Evolutionary conservation across 2,329 filamentous ascomycete species (phyloP), one percentile per base, ranked within the genome.

Genomic region (Blastomyces emzantsi): DNA sequence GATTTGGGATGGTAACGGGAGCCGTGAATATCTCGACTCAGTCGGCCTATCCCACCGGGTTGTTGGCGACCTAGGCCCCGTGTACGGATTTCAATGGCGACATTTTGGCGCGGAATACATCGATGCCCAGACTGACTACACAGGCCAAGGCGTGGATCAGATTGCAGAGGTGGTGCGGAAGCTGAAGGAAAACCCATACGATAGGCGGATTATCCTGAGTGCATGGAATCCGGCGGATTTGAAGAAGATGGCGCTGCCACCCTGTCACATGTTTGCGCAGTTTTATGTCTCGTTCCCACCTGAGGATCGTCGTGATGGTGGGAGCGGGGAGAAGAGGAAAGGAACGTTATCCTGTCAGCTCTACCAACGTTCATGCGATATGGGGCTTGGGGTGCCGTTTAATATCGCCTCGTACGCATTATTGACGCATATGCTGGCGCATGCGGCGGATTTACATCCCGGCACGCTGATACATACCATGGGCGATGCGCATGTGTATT

Each of bases 51-150:
- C 82, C 0, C 87, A 96, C 73, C 90, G 93, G 65, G 90, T 86
- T 61, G 89, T 87, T 25, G 94, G 94, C 67, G 94, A 99, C 72
- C 82, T 99, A 0, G 94, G 94, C 0, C 94, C 94, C 39, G 92
- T 97, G 0, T 99, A 99, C 74, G 94, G 94, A 1, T 99, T 99
- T 79, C 94, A 99, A 78, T 99, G 94, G 94, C 89, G 94, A 2
- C 93, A 97, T 77, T 99, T 99, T 72, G 94, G 94, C 60, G 94
- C 94, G 4, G 86, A 91, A 66, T 99, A 99, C 75, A 80, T 87
- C 22, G 89, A 93, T 72, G 83, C 87, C 17, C 81, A 86, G 67
- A 83, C 89, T 0, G 91, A 97, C 74, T 99, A 99, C 77, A 82
- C 85, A 0, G 92, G 90, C 0, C 82, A 96, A 74, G 94, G 94